Base-by-base conservation (phyloP, 2,329 filamentous ascomycete species). In the Xylaria sp. region DNA sequence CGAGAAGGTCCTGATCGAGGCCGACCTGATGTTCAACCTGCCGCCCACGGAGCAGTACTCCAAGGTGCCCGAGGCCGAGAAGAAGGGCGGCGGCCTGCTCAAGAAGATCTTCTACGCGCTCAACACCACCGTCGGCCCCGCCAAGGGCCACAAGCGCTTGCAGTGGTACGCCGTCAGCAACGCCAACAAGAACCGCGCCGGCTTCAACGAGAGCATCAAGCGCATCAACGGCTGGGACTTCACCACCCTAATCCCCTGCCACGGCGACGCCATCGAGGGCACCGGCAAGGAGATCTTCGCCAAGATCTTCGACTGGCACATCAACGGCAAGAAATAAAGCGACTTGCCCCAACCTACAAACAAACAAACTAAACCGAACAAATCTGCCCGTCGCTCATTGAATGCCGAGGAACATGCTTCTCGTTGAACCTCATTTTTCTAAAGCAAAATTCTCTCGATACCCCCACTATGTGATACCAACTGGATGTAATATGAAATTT, bases 11-110 rank as follows among this genome's bases (percentile, higher is more conserved):
- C 82, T 99, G 53, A 94, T 99, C 77, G 84, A 97, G 81, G 96
- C 94, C 5, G 96, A 99, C 79, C 81, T 98, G 50, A 78, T 98
- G 72, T 98, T 98, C 85, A 98, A 98, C 79, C 82, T 97, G 39
- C 96, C 96, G 0, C 89, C 93, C 0, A 88, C 83, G 0, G 96
- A 99, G 82, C 96, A 98, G 82, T 98, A 93, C 81, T 87, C 88
- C 0, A 85, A 83, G 8, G 84, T 87, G 2, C 81, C 83, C 36
- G 82, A 88, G 3, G 84, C 79, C 0, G 81, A 84, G n/a, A 76
- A 74, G 68, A 74, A 74, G 11, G 71, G 45, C 68, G 78, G 75
- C 21, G 81, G 82, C 34, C 65, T 85, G 12, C 53, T 83, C 3
- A 82, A 81, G 64, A 80, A 78, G 74, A 53, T 86, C 7, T 86